phyloP scores from a whole-genome alignment of 176 grass and related monocot genomes.

The Puya raimondii region DNA sequence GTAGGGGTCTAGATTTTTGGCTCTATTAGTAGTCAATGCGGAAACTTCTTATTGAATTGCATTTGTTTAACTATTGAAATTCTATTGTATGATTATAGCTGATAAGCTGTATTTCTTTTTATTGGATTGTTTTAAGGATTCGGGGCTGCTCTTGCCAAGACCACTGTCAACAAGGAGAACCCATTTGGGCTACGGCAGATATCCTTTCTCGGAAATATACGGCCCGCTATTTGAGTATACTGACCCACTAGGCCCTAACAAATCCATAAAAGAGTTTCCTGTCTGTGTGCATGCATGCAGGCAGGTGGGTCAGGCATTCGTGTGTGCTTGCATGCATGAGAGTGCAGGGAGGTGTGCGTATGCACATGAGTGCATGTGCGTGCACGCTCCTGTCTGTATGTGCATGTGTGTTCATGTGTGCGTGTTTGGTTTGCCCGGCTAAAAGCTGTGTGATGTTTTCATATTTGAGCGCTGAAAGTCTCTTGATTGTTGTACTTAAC shows the following conservation, averaged over 20 bases:
- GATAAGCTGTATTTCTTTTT: neutral
- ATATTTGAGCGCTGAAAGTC: neutral
- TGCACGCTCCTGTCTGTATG: too few relatives aligned
- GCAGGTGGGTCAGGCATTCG: too few relatives aligned
- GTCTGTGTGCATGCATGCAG: too few relatives aligned
- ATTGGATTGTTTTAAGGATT: conserved; percentile 44
- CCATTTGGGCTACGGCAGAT: conserved; percentile 85
- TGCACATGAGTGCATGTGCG: too few relatives aligned
- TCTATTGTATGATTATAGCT: neutral
- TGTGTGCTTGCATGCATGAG: too few relatives aligned
- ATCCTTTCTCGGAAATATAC: conserved; percentile 40
- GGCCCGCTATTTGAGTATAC: neutral
- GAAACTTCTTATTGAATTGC: neutral
- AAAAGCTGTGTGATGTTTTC: neutral
- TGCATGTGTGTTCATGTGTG: neutral
- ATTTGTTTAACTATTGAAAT: neutral
- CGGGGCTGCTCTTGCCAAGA: conserved; percentile 79
- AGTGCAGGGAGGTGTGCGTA: too few relatives aligned
- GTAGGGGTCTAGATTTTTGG: too few relatives aligned
- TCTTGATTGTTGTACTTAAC: conserved; percentile 44
- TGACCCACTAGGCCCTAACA: neutral
- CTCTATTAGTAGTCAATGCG: too few relatives aligned
- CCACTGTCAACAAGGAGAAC: conserved; percentile 73
- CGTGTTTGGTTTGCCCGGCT: conserved; percentile 7
- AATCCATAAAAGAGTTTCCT: neutral